These are phyloP conservation scores for Rickenella mellea DNA, from an alignment of 768 basidiomycete species.

Conservation along the genomic window DNA sequence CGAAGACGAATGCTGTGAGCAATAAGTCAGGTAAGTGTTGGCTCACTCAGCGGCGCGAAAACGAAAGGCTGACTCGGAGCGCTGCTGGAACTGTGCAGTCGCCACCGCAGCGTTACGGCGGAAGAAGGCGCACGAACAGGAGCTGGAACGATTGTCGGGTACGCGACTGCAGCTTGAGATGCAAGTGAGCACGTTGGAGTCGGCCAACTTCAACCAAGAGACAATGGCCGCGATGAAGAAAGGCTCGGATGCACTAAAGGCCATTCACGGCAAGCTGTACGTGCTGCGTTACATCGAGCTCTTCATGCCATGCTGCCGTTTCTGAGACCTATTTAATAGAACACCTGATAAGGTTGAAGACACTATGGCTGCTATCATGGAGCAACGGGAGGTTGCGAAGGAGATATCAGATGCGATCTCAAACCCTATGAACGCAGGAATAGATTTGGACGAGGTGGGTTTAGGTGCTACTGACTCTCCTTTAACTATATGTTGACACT, in stretches of 20 bases:
- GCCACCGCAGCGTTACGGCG: constrained; percentile 85
- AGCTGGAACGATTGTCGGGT: constrained; percentile 78
- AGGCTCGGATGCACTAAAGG: constrained; percentile 79
- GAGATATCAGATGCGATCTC: constrained; percentile 90
- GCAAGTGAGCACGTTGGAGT: constrained; percentile 95
- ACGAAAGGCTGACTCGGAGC: neutral
- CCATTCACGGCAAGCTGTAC: constrained; percentile 84
- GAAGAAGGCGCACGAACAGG: constrained; percentile 84
- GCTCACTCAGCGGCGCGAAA: neutral
- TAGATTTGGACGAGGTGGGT: constrained; percentile 65
- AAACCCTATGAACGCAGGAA: constrained; percentile 47
- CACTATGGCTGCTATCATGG: constrained; percentile 79
- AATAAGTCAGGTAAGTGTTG: constrained; percentile 76
- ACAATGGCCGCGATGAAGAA: constrained; percentile 98
- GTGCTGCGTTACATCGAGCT: constrained; percentile 22
- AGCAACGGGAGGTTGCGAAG: constrained; percentile 86
- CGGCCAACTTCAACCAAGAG: constrained; percentile 95
- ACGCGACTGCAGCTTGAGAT: constrained; percentile 88
- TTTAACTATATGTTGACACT: constrained; percentile 1
- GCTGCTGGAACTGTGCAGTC: constrained; percentile 32
- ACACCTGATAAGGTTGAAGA: constrained; percentile 82
- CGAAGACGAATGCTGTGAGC: constrained; percentile 83
- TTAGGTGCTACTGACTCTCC: neutral
- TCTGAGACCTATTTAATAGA: constrained; percentile 32
- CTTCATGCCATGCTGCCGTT: constrained; percentile 1